These are phyloP conservation scores for Chaetomiaceae sp. DNA, from an alignment of 2,329 filamentous ascomycete species.

Conservation along the genomic window DNA sequence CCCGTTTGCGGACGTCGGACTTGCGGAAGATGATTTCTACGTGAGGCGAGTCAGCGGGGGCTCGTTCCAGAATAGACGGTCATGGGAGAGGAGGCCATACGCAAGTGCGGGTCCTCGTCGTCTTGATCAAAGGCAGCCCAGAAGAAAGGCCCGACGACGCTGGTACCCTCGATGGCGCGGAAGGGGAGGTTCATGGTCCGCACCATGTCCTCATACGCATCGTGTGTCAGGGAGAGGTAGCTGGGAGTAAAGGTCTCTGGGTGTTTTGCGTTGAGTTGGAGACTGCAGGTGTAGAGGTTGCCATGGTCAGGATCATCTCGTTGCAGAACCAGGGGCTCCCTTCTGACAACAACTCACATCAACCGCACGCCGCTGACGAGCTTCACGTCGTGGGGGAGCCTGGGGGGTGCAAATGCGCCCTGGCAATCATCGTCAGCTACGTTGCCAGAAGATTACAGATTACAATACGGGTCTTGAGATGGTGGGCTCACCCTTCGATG, in stretches of 20 bases:
- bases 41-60: neutral
- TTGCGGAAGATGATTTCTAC: conserved; percentile 59
- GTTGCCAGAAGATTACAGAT: too few relatives aligned
- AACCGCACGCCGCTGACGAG: conserved; percentile 49
- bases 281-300: conserved; percentile 37
- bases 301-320: too few relatives aligned
- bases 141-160: conserved; percentile 59
- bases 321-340: too few relatives aligned
- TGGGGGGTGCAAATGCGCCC: conserved; percentile 50
- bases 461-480: too few relatives aligned
- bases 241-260: conserved; percentile 54
- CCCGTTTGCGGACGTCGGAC: conserved; percentile 62
- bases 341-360: conserved; percentile 43
- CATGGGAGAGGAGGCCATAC: conserved; percentile 34
- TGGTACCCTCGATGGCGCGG: conserved; percentile 53
- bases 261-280: conserved; percentile 52
- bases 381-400: conserved; percentile 38
- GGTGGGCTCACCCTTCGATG: conserved; percentile 39
- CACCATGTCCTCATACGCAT: conserved; percentile 53
- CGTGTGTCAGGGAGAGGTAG: conserved; percentile 48
- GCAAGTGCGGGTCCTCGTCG: conserved; percentile 52
- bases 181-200: conserved; percentile 49
- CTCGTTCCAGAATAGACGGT: conserved; percentile 1
- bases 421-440: conserved; percentile 24
- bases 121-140: conserved; percentile 55